Percentiles rank a stretch among this genome's conserved stretches.
phyloP scores from a whole-genome alignment of 805 yeast genomes.

The Clavispora vitiphila region DNA sequence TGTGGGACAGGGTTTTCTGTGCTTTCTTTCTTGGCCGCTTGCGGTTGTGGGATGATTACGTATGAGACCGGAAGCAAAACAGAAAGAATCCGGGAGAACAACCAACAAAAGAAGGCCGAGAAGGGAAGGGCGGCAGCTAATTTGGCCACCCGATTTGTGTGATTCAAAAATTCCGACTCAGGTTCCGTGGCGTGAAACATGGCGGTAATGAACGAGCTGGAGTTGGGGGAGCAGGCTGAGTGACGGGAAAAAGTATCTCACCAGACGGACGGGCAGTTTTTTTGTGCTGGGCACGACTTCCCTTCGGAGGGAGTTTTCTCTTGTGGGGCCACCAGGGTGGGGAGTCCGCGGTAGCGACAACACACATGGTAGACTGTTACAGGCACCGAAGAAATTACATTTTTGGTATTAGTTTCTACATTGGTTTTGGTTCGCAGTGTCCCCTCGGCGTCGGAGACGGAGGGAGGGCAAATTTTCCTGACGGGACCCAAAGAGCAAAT shows the following conservation, averaged over 20 bases:
- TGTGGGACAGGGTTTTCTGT: background rate
- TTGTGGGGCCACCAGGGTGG: too few relatives aligned
- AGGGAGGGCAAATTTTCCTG: too few relatives aligned
- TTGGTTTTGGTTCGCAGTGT: too few relatives aligned
- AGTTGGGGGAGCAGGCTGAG: background rate
- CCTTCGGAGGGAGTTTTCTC: too few relatives aligned
- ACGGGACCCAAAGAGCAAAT: too few relatives aligned
- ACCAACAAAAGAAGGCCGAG: background rate
- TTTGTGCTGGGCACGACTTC: background rate
- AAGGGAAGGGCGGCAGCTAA: background rate
- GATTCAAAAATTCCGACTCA: background rate
- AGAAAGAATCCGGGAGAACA: background rate
- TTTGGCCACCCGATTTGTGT: background rate
- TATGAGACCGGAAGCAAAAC: background rate
- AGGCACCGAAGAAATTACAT: too few relatives aligned
- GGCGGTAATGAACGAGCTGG: background rate
- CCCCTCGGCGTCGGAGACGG: too few relatives aligned
- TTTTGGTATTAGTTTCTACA: too few relatives aligned
- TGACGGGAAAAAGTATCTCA: background rate
- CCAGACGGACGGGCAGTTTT: background rate
- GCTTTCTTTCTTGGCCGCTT: background rate
- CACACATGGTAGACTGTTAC: too few relatives aligned
- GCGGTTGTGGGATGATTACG: background rate
- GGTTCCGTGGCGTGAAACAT: background rate
- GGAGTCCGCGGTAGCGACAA: too few relatives aligned